Percentiles rank a stretch among this genome's conserved stretches.
These are phyloP conservation scores for Apiotrichum domesticum DNA, from an alignment of 1,284 basidiomycete species.

Conservation along the genomic window DNA sequence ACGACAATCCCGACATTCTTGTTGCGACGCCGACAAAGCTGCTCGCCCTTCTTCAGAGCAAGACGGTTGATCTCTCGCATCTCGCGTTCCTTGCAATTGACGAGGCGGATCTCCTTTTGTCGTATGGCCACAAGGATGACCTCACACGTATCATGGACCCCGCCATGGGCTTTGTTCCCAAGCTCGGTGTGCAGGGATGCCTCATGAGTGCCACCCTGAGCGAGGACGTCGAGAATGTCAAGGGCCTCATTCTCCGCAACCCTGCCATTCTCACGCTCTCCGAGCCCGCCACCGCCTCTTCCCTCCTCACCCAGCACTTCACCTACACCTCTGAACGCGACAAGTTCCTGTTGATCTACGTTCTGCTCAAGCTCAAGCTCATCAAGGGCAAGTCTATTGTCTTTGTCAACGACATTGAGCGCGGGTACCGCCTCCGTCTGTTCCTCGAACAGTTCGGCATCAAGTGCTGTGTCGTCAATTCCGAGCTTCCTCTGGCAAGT, in stretches of 20 bases:
- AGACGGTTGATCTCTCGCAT: slow-evolving; percentile 51
- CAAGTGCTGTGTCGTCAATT: slow-evolving; percentile 92
- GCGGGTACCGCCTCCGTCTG: slow-evolving; percentile 88
- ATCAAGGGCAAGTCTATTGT: slow-evolving; percentile 94
- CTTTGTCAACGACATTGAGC: slow-evolving; percentile 95
- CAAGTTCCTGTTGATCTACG: slow-evolving; percentile 91
- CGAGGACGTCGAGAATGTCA: slow-evolving; percentile 85
- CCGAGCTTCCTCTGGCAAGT: slow-evolving; percentile 90
- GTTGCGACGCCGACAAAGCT: slow-evolving; percentile 86
- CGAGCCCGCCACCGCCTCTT: slow-evolving; percentile 68
- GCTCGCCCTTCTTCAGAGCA: slow-evolving; percentile 70
- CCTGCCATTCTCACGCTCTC: slow-evolving; percentile 80
- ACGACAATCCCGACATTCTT: slow-evolving; percentile 86
- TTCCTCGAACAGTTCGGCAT: slow-evolving; percentile 98
- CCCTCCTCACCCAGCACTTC: slow-evolving; percentile 72
- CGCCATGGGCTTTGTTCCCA: slow-evolving; percentile 61
- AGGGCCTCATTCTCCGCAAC: slow-evolving; percentile 77
- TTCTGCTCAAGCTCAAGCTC: slow-evolving; percentile 88
- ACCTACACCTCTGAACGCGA: slow-evolving; percentile 80
- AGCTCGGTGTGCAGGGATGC: slow-evolving; percentile 80
- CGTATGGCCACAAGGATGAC: slow-evolving; percentile 93
- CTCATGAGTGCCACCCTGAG: slow-evolving; percentile 98
- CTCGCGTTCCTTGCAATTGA: slow-evolving; percentile 91
- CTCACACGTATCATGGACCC: slow-evolving; percentile 71
- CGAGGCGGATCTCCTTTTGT: slow-evolving; percentile 95